A percentile compares a stretch with the other conserved stretches of the same genome.
Evolutionary conservation across 2,329 filamentous ascomycete species (phyloP).

Genomic region (Colletotrichum agaves): DNA sequence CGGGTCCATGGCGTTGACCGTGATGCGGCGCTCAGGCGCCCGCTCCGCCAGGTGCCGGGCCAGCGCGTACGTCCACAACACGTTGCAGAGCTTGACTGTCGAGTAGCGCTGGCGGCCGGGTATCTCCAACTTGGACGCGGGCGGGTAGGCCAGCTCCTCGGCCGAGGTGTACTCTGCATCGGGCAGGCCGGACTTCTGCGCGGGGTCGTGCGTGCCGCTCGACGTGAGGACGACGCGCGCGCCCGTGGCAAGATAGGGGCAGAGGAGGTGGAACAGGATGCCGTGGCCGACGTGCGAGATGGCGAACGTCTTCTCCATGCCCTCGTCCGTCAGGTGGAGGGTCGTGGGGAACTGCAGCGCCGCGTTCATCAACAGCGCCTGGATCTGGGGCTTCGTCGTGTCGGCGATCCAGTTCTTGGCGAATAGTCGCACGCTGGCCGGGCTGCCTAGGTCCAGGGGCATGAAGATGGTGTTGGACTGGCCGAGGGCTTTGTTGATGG

Average conservation of each 20-base stretch:
- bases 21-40: constrained; percentile 43
- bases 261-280: constrained; percentile 59
- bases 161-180: constrained; percentile 55
- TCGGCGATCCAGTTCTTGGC: constrained; percentile 48
- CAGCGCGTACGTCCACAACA: constrained; percentile 60
- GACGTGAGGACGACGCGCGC: constrained; percentile 57
- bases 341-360: constrained; percentile 49
- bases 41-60: constrained; percentile 46
- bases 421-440: constrained; percentile 54
- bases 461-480: constrained; percentile 55
- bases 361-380: constrained; percentile 45
- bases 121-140: constrained; percentile 40
- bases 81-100: constrained; percentile 58
- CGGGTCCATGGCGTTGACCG: constrained; percentile 57
- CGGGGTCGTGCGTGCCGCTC: constrained; percentile 60
- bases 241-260: constrained; percentile 49
- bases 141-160: constrained; percentile 57
- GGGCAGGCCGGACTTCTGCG: constrained; percentile 50
- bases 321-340: constrained; percentile 50
- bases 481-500: constrained; percentile 54
- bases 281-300: constrained; percentile 62
- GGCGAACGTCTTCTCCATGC: constrained; percentile 60
- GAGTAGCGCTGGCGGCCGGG: constrained; percentile 54
- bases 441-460: constrained; percentile 55
- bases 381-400: constrained; percentile 51